A percentile compares a stretch with the other conserved stretches of the same genome.
These are phyloP conservation scores for Vaccinium corymbosum DNA, from an alignment of 148 eudicot genomes.

Conservation along the genomic window DNA sequence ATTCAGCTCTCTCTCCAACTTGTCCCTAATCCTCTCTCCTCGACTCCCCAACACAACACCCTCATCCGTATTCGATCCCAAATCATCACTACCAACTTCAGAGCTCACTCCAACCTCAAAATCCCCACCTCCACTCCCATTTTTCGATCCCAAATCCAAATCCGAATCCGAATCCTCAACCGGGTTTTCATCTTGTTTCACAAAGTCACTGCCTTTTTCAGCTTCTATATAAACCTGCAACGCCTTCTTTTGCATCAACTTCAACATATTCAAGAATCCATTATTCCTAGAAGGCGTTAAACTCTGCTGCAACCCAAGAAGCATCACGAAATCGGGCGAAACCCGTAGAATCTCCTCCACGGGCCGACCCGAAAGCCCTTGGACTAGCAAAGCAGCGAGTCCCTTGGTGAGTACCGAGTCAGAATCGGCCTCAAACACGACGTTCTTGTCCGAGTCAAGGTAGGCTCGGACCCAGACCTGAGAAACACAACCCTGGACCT, in stretches of 20 bases:
- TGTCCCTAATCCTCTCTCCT: conserved; percentile 65
- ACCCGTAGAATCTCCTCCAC: conserved; percentile 60
- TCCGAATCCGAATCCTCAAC: conserved; percentile 15
- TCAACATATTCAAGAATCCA: conserved; percentile 89
- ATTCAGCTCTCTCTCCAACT: conserved; percentile 54
- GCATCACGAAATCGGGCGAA: conserved; percentile 66
- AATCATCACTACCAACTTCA: conserved; percentile 14
- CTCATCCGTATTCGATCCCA: conserved; percentile 1
- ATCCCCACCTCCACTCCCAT: conserved; percentile 18
- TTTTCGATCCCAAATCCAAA: not conserved
- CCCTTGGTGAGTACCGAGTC: conserved; percentile 83
- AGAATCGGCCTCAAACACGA: conserved; percentile 78
- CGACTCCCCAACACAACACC: conserved; percentile 45
- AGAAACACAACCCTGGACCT: conserved; percentile 91
- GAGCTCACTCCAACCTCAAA: conserved; percentile 9
- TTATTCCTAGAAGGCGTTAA: conserved; percentile 82
- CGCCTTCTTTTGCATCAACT: conserved; percentile 74
- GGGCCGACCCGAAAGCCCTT: conserved; percentile 69
- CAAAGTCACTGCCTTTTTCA: conserved; percentile 34
- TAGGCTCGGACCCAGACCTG: conserved; percentile 93
- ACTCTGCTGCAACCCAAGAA: conserved; percentile 75
- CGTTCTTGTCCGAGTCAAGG: conserved; percentile 41
- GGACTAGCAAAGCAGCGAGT: conserved; percentile 79
- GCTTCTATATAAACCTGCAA: conserved; percentile 52
- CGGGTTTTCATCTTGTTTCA: not conserved